Percentiles rank a stretch among this genome's conserved stretches.
These are phyloP conservation scores for Amylostereum chailletii DNA, from an alignment of 1,284 basidiomycete genomes.

Conservation along the genomic window DNA sequence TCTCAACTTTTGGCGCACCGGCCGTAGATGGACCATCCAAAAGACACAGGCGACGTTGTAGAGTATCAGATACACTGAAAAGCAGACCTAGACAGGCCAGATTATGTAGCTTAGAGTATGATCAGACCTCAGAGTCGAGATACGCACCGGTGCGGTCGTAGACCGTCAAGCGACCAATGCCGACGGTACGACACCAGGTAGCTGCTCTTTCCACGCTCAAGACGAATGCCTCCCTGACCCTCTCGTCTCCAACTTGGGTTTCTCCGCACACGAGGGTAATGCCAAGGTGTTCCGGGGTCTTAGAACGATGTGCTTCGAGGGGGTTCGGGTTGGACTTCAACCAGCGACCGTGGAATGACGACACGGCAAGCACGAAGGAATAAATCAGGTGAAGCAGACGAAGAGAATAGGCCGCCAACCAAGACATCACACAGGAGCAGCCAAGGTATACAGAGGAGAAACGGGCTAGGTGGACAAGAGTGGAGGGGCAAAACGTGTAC, in stretches of 20 bases:
- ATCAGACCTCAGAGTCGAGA: background rate
- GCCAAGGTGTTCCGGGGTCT: constrained; percentile 57
- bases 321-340: constrained; percentile 31
- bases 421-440: constrained; percentile 17
- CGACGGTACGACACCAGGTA: constrained; percentile 49
- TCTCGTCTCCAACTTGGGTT: constrained; percentile 15
- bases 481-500: background rate
- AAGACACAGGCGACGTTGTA: constrained; percentile 23
- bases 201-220: constrained; percentile 43
- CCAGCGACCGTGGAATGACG: constrained; percentile 30
- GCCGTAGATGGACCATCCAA: constrained; percentile 27
- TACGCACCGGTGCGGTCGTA: constrained; percentile 63
- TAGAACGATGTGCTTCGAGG: constrained; percentile 38
- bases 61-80: constrained; percentile 32
- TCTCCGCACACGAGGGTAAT: constrained; percentile 43
- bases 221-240: constrained; percentile 33
- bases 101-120: background rate
- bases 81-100: constrained; percentile 35
- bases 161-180: constrained; percentile 52
- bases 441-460: constrained; percentile 1
- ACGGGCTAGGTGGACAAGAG: background rate
- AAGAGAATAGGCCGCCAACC: constrained; percentile 35
- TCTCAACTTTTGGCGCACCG: constrained; percentile 36
- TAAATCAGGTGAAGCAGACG: constrained; percentile 51
- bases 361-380: constrained; percentile 31